Evolutionary conservation across 352 stramenopile species (phyloP).

Genomic region (Globisporangium canariense): DNA sequence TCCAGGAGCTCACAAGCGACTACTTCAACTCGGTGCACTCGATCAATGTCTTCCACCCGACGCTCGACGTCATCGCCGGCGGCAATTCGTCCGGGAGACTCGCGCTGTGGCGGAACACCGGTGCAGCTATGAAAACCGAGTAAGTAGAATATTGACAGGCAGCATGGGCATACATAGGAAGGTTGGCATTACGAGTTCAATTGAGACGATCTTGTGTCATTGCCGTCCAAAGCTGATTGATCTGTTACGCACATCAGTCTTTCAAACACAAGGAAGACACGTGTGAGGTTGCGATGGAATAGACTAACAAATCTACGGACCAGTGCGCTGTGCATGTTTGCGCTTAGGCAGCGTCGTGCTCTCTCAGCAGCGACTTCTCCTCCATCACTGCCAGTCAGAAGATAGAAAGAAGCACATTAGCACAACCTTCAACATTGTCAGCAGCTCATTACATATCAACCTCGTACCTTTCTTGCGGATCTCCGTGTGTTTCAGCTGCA

Average conservation of each 20-base stretch:
- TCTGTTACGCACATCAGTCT: neutral
- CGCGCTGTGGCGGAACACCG: slow-evolving; percentile 45
- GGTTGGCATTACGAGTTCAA: neutral
- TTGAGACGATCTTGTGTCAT: neutral
- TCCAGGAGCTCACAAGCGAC: slow-evolving; percentile 67
- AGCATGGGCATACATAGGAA: neutral
- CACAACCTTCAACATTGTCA: neutral
- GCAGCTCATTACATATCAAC: neutral
- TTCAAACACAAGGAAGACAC: neutral
- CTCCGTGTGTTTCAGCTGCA: slow-evolving; percentile 71
- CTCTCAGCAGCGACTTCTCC: slow-evolving; percentile 65
- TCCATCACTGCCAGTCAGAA: slow-evolving; percentile 32
- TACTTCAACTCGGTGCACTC: slow-evolving; percentile 82
- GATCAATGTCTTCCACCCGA: slow-evolving; percentile 85
- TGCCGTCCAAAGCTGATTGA: neutral
- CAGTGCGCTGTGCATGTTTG: neutral
- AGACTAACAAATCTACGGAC: slow-evolving; percentile 3
- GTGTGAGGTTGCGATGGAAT: neutral
- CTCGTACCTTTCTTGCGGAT: slow-evolving; percentile 63
- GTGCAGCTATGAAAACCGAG: slow-evolving; percentile 17
- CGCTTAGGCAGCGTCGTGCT: slow-evolving; percentile 26
- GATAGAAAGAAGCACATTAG: neutral
- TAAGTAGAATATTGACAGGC: slow-evolving; percentile 7
- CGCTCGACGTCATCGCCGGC: slow-evolving; percentile 59
- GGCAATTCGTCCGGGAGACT: slow-evolving; percentile 77